Evolutionary conservation across 2,329 filamentous ascomycete species (phyloP), one percentile per base, ranked within the genome.

Genomic region (Colletotrichum aenigma): DNA sequence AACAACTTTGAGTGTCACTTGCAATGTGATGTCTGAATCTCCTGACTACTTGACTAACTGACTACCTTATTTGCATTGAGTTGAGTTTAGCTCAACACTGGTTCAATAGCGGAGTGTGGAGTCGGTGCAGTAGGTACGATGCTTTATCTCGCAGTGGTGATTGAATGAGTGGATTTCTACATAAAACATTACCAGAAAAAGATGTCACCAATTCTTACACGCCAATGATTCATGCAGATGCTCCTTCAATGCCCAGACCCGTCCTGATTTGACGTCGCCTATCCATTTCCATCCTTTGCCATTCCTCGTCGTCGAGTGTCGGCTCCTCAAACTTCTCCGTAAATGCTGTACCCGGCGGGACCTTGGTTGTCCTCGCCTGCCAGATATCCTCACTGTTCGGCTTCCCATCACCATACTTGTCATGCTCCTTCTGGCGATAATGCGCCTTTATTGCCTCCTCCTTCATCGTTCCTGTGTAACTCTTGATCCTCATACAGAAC

Each of bases 401-500:
- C 78, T 81, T 83, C 2, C 92, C 92, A 16, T 88, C 84, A 18
- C 85, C 91, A 84, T 95, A 94, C 83, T 92, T 94, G 52, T 90
- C 90, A 76, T 88, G 85, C 81, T 91, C 89, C 84, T 93, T 94
- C 78, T 90, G 88, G 77, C 91, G 88, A 85, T 96, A 95, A 84
- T 93, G 91, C 64, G 92, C 91, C 76, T 88, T 88, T 71, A 97
- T 89, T 79, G 89, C 88, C 68, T 88, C 89, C 75, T 90, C 92
- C 80, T 92, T 91, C 78, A 92, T 86, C 58, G 89, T 85, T 28
- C 91, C 89, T 1, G 89, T 84, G 81, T 92, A 92, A 3, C 90
- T 89, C 80, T 94, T 93, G 48, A 93, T 93, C 78, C 95, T 93
- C 96, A 98, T 98, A 88, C 97, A 99, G 87, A 98, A 96, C 94